Percentiles rank a stretch among this genome's conserved stretches.
phyloP scores from a whole-genome alignment of 1,139 yeast species.

The Meyerozyma athensensis region DNA sequence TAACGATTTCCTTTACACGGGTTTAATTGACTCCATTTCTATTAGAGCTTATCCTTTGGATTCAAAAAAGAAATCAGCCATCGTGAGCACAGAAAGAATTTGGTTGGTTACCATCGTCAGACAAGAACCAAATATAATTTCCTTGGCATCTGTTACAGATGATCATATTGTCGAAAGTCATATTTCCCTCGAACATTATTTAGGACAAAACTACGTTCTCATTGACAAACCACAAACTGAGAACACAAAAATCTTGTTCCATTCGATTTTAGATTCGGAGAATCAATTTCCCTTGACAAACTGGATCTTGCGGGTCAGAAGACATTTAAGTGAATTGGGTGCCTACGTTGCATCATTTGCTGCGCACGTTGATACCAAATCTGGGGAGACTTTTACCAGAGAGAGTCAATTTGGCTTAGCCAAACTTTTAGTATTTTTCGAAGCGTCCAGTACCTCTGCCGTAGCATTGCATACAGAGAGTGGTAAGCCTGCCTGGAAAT shows the following conservation, averaged over 20 bases:
- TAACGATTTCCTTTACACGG: neutral
- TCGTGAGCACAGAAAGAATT: neutral
- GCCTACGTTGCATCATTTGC: constrained; percentile 16
- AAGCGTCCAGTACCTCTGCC: constrained; percentile 17
- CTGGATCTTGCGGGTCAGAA: constrained; percentile 27
- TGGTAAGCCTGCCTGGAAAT: constrained; percentile 27
- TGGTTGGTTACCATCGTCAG: neutral
- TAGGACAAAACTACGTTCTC: constrained; percentile 11
- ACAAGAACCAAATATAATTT: neutral
- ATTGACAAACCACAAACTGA: constrained; percentile 31
- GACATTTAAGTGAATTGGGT: constrained; percentile 37
- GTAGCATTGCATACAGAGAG: constrained; percentile 29
- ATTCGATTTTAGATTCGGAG: constrained; percentile 27
- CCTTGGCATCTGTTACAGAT: neutral
- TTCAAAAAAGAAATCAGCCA: neutral
- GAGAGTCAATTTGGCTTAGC: constrained; percentile 31
- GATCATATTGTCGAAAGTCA: neutral
- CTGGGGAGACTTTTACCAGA: constrained; percentile 5
- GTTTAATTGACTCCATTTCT: neutral
- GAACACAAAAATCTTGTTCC: constrained; percentile 24
- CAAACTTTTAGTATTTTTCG: constrained; percentile 29
- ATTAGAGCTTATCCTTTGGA: neutral
- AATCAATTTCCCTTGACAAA: constrained; percentile 21
- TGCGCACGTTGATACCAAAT: neutral
- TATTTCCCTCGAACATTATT: neutral